A percentile compares a stretch with the other conserved stretches of the same genome.
These are phyloP conservation scores for Elymus sibiricus DNA, from an alignment of 176 grass and related monocot species.

Conservation along the genomic window DNA sequence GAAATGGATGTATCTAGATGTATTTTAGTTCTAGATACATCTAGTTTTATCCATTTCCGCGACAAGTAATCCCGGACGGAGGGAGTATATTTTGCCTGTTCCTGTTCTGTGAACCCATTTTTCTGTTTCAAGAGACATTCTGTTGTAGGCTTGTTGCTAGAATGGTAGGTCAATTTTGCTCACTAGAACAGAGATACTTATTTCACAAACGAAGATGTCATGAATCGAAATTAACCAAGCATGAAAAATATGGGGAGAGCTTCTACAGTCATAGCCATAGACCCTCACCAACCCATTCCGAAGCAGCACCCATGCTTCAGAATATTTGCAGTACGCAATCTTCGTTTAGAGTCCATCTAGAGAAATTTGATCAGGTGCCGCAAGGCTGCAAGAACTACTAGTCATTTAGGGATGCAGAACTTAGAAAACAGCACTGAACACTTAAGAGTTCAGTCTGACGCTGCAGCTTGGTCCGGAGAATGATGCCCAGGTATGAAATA, in stretches of 20 bases:
- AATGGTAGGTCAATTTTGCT: background rate
- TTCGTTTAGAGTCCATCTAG: background rate
- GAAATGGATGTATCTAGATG: too few species aligned
- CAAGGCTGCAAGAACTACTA: background rate
- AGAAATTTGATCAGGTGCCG: background rate
- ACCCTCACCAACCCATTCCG: background rate
- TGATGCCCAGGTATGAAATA: background rate
- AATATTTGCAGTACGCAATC: background rate
- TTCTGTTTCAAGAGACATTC: background rate
- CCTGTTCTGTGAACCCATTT: constrained; percentile 5
- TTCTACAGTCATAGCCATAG: background rate
- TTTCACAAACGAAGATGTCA: background rate
- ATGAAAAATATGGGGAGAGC: background rate
- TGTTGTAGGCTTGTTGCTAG: background rate
- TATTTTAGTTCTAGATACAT: too few species aligned
- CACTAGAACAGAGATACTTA: background rate
- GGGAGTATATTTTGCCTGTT: constrained; percentile 1
- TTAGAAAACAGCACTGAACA: background rate
- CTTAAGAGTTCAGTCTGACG: background rate
- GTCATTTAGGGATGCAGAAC: background rate
- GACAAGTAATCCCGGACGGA: too few species aligned
- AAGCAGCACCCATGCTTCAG: background rate
- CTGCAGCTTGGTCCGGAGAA: too few species aligned
- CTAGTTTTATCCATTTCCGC: too few species aligned
- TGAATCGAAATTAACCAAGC: background rate